Percentiles rank a stretch among this genome's conserved stretches.
Conservation (phyloP, 1,284 basidiomycete species). For the Phellopilus nigrolimitatus region DNA sequence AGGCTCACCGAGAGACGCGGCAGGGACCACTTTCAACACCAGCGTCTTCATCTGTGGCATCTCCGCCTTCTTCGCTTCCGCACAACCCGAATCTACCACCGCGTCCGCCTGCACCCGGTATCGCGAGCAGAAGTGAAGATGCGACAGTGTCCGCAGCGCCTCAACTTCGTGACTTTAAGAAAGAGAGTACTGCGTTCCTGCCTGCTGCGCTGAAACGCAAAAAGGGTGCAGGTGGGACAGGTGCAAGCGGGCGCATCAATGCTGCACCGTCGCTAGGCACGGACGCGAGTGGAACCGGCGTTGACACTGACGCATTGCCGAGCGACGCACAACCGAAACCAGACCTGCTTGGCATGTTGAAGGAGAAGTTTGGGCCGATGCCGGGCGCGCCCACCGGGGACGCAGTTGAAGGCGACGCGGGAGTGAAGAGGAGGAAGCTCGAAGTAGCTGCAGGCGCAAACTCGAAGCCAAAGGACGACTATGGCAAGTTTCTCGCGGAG, state of each 20-base stretch:
- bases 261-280: constrained; percentile 53
- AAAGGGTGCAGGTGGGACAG: constrained; percentile 37
- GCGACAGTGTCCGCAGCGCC: constrained; percentile 81
- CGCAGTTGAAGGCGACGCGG: no score
- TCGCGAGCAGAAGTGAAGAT: constrained; percentile 31
- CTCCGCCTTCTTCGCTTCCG: constrained; percentile 35
- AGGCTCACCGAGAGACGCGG: constrained; percentile 11
- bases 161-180: constrained; percentile 84
- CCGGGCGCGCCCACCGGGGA: constrained; percentile 22
- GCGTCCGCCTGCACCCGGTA: constrained; percentile 27
- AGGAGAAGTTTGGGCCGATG: constrained; percentile 49
- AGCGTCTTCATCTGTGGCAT: no score
- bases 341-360: constrained; percentile 60
- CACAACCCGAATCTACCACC: constrained; percentile 34
- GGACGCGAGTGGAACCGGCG: constrained; percentile 30
- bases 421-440: constrained; percentile 32
- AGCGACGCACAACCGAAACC: constrained; percentile 38
- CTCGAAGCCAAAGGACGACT: constrained; percentile 51
- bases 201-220: constrained; percentile 67
- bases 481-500: no score
- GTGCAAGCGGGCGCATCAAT: constrained; percentile 43
- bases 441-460: constrained; percentile 6
- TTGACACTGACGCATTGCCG: constrained; percentile 24
- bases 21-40: no score
- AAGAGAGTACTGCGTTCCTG: constrained; percentile 87